Conservation (phyloP, 2,329 filamentous ascomycete species). For the Diplodia sapinea region DNA sequence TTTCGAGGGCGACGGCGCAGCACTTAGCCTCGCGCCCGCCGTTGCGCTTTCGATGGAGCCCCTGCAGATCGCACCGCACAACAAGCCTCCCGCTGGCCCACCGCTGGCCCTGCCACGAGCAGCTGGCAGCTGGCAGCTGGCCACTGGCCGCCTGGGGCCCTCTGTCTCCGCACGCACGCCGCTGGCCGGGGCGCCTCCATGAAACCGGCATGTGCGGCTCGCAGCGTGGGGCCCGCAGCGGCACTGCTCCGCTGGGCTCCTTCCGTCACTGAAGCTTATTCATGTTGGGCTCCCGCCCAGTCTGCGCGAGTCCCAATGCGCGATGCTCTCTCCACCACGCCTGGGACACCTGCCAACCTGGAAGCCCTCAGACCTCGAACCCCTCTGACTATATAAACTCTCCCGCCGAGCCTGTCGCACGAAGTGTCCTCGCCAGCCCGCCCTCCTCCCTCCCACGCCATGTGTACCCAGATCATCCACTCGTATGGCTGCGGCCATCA, state of each 20-base stretch:
- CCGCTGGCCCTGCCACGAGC: neutral
- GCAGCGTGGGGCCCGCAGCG: constrained; percentile 1
- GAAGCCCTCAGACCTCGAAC: constrained; percentile 13
- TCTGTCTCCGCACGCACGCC: neutral
- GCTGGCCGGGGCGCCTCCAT: neutral
- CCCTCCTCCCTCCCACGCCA: constrained; percentile 36
- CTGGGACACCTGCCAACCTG: constrained; percentile 15
- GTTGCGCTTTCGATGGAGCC: constrained; percentile 17
- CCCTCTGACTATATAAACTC: constrained; percentile 7
- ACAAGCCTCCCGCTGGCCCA: neutral
- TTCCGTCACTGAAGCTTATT: constrained; percentile 19
- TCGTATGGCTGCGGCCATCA: constrained; percentile 55
- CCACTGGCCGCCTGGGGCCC: neutral
- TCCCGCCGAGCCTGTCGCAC: constrained; percentile 35
- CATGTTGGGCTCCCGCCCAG: constrained; percentile 17
- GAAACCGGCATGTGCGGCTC: constrained; percentile 19
- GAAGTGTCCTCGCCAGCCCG: constrained; percentile 1
- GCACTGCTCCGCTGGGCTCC: constrained; percentile 7
- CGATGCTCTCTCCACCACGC: constrained; percentile 26
- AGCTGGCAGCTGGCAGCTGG: neutral
- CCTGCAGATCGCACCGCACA: constrained; percentile 21
- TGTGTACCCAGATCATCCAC: constrained; percentile 57
- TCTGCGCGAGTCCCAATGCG: constrained; percentile 29
- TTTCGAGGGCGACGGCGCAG: neutral
- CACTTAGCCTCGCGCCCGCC: constrained; percentile 3